These are phyloP conservation scores for Candida sanyaensis DNA, from an alignment of 1,139 yeast genomes.

Conservation along the genomic window DNA sequence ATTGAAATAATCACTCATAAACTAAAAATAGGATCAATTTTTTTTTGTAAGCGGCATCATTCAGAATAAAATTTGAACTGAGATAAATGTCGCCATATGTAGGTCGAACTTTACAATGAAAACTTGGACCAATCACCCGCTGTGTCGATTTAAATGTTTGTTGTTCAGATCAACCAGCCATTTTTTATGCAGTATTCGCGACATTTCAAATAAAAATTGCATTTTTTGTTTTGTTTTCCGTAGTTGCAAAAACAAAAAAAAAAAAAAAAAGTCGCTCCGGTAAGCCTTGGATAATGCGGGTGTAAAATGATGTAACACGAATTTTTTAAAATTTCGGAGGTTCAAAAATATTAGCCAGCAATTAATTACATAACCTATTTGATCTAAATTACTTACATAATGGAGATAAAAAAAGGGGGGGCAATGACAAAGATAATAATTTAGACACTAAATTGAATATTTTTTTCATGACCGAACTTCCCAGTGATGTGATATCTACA, in stretches of 20 bases:
- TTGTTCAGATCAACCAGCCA: not conserved
- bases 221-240: not conserved
- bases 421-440: not conserved
- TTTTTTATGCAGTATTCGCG: not conserved
- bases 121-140: no score
- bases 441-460: not conserved
- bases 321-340: no score
- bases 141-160: no score
- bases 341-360: not conserved
- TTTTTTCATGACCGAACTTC: not conserved
- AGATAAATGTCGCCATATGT: no score
- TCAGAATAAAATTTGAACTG: no score
- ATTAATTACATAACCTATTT: conserved; percentile 1
- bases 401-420: not conserved
- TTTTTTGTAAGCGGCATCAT: no score
- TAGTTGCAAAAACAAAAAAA: not conserved
- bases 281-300: not conserved
- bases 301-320: not conserved
- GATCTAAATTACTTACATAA: conserved; percentile 1
- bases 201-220: not conserved
- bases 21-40: no score
- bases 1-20: no score
- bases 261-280: not conserved
- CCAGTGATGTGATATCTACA: not conserved
- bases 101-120: no score